These are phyloP conservation scores for Suillus subluteus DNA, from an alignment of 768 basidiomycete species.

Conservation along the genomic window DNA sequence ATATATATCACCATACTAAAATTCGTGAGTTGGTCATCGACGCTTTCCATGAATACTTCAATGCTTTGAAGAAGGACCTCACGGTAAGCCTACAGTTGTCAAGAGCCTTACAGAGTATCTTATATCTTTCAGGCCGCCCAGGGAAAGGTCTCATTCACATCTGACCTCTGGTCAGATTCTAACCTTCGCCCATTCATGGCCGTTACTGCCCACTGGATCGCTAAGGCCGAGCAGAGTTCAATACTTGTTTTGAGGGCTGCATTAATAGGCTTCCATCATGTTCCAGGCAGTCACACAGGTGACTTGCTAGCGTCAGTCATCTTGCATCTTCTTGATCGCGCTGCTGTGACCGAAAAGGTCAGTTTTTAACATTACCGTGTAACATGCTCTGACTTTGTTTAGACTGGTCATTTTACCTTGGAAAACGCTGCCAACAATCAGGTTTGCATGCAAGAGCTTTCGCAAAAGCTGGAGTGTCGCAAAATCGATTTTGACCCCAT, in stretches of 20 bases:
- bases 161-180: constrained; percentile 21
- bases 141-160: constrained; percentile 17
- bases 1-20: constrained; percentile 17
- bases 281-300: constrained; percentile 22
- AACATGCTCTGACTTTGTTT: not conserved
- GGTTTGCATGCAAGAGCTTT: not conserved
- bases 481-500: not conserved
- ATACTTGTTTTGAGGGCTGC: constrained; percentile 15
- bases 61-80: constrained; percentile 4
- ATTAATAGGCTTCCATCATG: constrained; percentile 16
- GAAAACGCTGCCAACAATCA: not conserved
- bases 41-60: not conserved
- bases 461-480: not conserved
- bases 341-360: not conserved
- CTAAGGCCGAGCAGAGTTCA: not conserved
- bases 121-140: constrained; percentile 3
- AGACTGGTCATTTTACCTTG: constrained; percentile 2
- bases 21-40: constrained; percentile 9
- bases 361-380: not conserved
- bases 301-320: constrained; percentile 13
- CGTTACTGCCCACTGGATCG: constrained; percentile 20
- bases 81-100: not conserved
- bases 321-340: not conserved
- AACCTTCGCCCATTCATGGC: constrained; percentile 17
- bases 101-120: not conserved